phyloP scores from a whole-genome alignment of 305 asterid genomes.

The Coffea humblotiana region DNA sequence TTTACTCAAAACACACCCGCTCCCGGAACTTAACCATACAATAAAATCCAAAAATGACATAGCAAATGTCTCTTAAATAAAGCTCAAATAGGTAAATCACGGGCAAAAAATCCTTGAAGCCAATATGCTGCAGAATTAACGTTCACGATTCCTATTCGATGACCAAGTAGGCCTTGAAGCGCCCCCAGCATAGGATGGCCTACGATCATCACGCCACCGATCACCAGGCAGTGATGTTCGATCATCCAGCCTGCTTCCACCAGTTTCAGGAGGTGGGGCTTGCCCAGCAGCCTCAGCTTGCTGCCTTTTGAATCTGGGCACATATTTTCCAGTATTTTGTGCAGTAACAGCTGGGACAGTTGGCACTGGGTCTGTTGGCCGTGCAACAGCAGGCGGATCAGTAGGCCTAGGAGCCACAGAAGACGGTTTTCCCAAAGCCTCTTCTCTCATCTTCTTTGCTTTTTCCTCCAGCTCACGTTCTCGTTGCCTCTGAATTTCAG shows the following conservation, averaged over 20 bases:
- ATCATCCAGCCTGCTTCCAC: constrained; percentile 47
- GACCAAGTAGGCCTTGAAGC: constrained; percentile 54
- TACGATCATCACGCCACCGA: constrained; percentile 58
- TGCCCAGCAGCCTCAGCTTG: constrained; percentile 40
- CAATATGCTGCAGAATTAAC: constrained; percentile 7
- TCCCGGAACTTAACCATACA: constrained; percentile 2
- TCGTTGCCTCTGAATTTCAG: constrained; percentile 87
- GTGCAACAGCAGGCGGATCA: constrained; percentile 35
- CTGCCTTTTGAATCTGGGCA: constrained; percentile 54
- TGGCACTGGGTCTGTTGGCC: constrained; percentile 38
- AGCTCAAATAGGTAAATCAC: neutral
- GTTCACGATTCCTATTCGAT: constrained; percentile 33
- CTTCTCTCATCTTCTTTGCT: constrained; percentile 61
- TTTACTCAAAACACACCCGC: neutral
- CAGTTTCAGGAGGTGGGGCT: constrained; percentile 50
- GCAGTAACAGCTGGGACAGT: constrained; percentile 34
- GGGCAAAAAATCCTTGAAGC: constrained; percentile 11
- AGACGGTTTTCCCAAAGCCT: constrained; percentile 44
- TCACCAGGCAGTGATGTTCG: constrained; percentile 42
- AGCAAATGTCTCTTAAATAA: neutral
- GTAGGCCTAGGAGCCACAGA: constrained; percentile 34
- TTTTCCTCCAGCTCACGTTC: constrained; percentile 85
- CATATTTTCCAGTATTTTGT: constrained; percentile 52
- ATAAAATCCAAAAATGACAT: neutral
- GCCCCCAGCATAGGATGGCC: constrained; percentile 33